Conservation (phyloP, 1,139 yeast species). For the Diutina scorzettiae region DNA sequence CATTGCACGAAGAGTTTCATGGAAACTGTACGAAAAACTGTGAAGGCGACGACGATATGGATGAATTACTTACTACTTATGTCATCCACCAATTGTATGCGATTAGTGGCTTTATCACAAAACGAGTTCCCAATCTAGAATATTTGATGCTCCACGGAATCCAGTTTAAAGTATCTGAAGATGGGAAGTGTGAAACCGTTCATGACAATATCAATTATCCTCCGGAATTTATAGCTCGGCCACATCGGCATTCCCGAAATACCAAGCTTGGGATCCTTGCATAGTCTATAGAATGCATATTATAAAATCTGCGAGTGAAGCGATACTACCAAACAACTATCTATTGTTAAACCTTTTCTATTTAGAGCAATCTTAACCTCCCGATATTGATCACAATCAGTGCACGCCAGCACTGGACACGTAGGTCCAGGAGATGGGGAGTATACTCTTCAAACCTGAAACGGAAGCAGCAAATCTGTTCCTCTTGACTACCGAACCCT, state of each 20-base stretch:
- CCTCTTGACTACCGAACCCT: too few relatives aligned
- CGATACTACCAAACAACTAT: too few relatives aligned
- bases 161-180: constrained; percentile 16
- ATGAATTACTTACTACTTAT: constrained; percentile 25
- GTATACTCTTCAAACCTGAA: too few relatives aligned
- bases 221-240: constrained; percentile 9
- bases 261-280: too few relatives aligned
- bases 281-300: too few relatives aligned
- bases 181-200: constrained; percentile 14
- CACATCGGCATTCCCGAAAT: not conserved
- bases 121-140: constrained; percentile 17
- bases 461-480: too few relatives aligned
- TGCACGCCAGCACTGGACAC: too few relatives aligned
- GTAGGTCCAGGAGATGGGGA: too few relatives aligned
- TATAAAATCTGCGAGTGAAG: too few relatives aligned
- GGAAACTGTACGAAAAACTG: constrained; percentile 15
- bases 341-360: too few relatives aligned
- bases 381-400: too few relatives aligned
- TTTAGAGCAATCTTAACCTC: too few relatives aligned
- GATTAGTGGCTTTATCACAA: constrained; percentile 17
- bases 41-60: constrained; percentile 16
- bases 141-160: constrained; percentile 28
- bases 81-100: constrained; percentile 26
- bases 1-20: constrained; percentile 25
- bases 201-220: constrained; percentile 23